These are phyloP conservation scores for Globisporangium nagaii DNA, from an alignment of 352 stramenopile genomes.

Conservation along the genomic window DNA sequence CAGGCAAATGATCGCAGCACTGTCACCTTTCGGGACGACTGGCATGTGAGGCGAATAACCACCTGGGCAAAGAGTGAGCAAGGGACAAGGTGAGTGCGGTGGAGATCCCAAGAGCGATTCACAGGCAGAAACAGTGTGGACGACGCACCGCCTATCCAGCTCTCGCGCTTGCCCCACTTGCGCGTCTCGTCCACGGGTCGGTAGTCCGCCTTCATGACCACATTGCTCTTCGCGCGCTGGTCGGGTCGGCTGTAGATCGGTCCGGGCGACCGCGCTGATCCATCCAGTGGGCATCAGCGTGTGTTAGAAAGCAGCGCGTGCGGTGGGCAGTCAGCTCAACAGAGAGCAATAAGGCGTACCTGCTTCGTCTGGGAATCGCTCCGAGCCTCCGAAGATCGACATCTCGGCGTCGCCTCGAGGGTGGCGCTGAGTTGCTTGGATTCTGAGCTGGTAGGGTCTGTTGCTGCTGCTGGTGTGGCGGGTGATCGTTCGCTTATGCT, in stretches of 20 bases:
- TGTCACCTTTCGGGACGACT: constrained; percentile 50
- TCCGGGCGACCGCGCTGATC: constrained; percentile 64
- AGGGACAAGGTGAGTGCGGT: too few species aligned
- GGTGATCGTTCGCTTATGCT: background rate
- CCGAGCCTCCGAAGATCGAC: constrained; percentile 78
- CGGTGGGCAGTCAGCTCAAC: too few species aligned
- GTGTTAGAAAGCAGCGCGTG: too few species aligned
- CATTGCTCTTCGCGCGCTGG: constrained; percentile 45
- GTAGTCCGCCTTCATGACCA: constrained; percentile 73
- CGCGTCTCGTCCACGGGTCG: constrained; percentile 53
- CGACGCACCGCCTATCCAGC: constrained; percentile 65
- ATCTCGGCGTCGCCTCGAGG: constrained; percentile 16
- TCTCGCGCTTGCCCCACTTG: constrained; percentile 75
- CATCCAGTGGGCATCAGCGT: too few species aligned
- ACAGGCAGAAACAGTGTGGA: too few species aligned
- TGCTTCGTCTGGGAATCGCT: constrained; percentile 66
- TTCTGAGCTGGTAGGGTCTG: background rate
- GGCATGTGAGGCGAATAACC: constrained; percentile 43
- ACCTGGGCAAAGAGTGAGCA: too few species aligned
- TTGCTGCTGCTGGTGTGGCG: background rate
- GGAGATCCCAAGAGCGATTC: too few species aligned
- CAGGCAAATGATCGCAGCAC: background rate
- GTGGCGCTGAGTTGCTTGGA: too few species aligned
- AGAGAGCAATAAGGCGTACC: constrained; percentile 18
- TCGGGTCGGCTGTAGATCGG: constrained; percentile 69